A percentile compares a stretch with the other conserved stretches of the same genome.
phyloP scores from a whole-genome alignment of 345 rosid genomes.

The Heritiera littoralis region DNA sequence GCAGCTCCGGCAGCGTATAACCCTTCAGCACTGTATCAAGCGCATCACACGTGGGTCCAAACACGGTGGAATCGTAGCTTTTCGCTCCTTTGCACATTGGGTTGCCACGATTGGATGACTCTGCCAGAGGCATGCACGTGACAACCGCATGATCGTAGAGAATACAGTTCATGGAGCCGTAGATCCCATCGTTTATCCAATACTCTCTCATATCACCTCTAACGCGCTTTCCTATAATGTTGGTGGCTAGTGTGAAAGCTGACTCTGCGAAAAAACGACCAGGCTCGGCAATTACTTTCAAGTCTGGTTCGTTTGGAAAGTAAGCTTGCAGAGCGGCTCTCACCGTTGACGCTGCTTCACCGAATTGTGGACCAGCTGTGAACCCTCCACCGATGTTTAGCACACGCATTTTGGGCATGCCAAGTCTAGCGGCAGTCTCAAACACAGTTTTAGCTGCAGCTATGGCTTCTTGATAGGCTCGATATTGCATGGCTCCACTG shows the following conservation, averaged over 20 bases:
- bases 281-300: constrained; percentile 33
- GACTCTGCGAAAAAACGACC: constrained; percentile 36
- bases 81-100: constrained; percentile 13
- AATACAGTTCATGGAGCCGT: constrained; percentile 32
- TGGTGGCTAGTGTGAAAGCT: constrained; percentile 34
- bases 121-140: constrained; percentile 27
- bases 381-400: constrained; percentile 41
- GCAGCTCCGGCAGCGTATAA: constrained; percentile 31
- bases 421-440: constrained; percentile 25
- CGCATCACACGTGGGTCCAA: constrained; percentile 42
- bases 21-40: constrained; percentile 29
- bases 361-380: constrained; percentile 26
- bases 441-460: constrained; percentile 30
- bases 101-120: constrained; percentile 13
- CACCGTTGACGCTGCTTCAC: constrained; percentile 25
- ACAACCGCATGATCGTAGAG: constrained; percentile 22
- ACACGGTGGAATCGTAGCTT: constrained; percentile 28
- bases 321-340: constrained; percentile 25
- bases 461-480: constrained; percentile 30
- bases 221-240: constrained; percentile 37
- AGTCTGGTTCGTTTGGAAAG: constrained; percentile 21
- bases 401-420: constrained; percentile 25
- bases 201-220: constrained; percentile 34
- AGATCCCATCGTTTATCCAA: constrained; percentile 42
- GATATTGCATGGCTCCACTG: constrained; percentile 19